Percentiles rank a stretch among this genome's conserved stretches.
phyloP scores from a whole-genome alignment of 2,329 filamentous ascomycete species.

The Alternaria gansuensis region DNA sequence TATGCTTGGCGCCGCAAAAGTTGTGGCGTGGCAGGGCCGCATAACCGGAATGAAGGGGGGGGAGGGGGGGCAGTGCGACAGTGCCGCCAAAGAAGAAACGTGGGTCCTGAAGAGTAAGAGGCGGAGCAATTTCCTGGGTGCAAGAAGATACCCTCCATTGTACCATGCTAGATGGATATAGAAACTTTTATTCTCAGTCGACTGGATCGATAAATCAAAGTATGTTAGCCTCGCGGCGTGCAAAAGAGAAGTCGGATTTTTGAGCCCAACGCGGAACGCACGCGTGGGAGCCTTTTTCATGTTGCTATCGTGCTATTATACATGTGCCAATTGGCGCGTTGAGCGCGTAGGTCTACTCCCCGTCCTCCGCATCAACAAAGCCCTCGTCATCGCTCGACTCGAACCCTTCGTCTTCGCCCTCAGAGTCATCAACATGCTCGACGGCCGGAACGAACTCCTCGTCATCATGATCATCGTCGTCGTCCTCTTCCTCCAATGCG shows the following conservation, averaged over 20 bases:
- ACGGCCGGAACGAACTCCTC: slow-evolving; percentile 26
- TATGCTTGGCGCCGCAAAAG: slow-evolving; percentile 12
- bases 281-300: background rate
- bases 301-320: background rate
- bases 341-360: background rate
- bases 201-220: slow-evolving; percentile 16
- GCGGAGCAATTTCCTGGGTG: background rate
- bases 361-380: slow-evolving; percentile 12
- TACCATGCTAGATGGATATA: slow-evolving; percentile 19
- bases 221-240: background rate
- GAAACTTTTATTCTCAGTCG: slow-evolving; percentile 17
- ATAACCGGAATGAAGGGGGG: background rate
- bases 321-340: background rate
- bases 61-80: background rate
- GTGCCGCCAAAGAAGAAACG: background rate
- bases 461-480: slow-evolving; percentile 24
- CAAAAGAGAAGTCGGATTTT: background rate
- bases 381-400: slow-evolving; percentile 19
- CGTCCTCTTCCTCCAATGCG: slow-evolving; percentile 14
- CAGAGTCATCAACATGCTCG: slow-evolving; percentile 29
- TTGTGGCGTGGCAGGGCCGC: slow-evolving; percentile 9
- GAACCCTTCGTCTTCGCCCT: slow-evolving; percentile 18
- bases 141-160: slow-evolving; percentile 18
- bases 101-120: background rate
- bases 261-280: background rate